phyloP scores from a whole-genome alignment of 257 asterid species.

The Plantago ovata region DNA sequence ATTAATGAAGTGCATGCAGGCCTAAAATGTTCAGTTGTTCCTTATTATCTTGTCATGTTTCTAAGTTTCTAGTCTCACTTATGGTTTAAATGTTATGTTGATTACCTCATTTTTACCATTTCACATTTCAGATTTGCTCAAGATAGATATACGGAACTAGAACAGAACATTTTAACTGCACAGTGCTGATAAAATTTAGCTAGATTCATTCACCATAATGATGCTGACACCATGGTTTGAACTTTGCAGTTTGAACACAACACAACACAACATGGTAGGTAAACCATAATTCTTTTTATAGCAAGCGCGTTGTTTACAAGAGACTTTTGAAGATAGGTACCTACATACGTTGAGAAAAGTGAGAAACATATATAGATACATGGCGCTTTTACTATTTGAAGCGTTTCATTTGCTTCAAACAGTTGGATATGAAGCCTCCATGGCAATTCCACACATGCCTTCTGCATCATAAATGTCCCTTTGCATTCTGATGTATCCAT shows the following conservation, averaged over 20 bases:
- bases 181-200: too few species aligned
- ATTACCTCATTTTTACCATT: too few species aligned
- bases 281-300: background rate
- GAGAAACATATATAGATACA: background rate
- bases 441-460: conserved; percentile 41
- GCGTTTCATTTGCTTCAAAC: conserved; percentile 9
- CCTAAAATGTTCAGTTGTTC: background rate
- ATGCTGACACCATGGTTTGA: too few species aligned
- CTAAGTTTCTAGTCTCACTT: background rate
- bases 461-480: conserved; percentile 19
- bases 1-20: background rate
- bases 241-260: background rate
- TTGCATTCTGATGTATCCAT: conserved; percentile 28
- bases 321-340: background rate
- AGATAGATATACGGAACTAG: too few species aligned
- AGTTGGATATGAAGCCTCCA: conserved; percentile 48
- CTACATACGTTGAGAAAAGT: background rate
- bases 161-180: too few species aligned
- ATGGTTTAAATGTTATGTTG: background rate
- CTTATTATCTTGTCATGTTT: background rate
- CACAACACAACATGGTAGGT: background rate
- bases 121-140: too few species aligned
- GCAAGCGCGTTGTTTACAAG: background rate
- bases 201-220: too few species aligned
- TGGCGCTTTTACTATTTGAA: background rate